Base-by-base conservation (phyloP, 2,329 filamentous ascomycete species). In the Daldinia eschscholtzii region DNA sequence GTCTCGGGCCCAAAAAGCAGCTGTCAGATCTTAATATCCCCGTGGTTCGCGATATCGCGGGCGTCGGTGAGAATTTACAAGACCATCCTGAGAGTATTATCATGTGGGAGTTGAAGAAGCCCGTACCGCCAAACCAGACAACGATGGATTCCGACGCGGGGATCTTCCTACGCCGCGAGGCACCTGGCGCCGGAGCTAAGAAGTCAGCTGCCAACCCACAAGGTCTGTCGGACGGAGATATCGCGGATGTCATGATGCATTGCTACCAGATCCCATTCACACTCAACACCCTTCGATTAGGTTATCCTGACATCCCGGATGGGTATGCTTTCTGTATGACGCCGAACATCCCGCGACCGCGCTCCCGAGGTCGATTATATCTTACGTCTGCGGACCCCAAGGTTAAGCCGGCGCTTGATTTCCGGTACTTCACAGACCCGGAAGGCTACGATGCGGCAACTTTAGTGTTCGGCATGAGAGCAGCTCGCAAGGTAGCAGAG, bases 221-320 rank as follows among this genome's bases (percentile, higher is more conserved):
- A n/a, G 80, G 78, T 5, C 76, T 87, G 44, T 79, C 82, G 1
- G 93, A 97, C 74, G 91, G 91, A 59, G 87, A 92, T 69, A 90
- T 92, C 62, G 92, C 92, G 71, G 94, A 97, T 77, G 83, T 97
- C 76, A 97, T 97, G 94, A 96, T 96, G 92, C 93, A 97, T 84
- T 97, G 93, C 87, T 97, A 97, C 84, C 94, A 97, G 82, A 97
- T 97, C 73, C 93, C 93, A 61, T 97, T 97, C 82, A 92, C 91
- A 70, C 88, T 94, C 74, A 97, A 97, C 86, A 97, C 93, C 1
- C 83, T 87, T 62, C 90, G 92, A 44, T 86, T 97, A 10, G 93
- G 93, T 73, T 97, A 90, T 77, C 85, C 84, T 46, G 78, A 81
- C 65, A 77, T 86, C 68, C 75, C 87, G 68, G 89, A 94, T 72